These are phyloP conservation scores for Trichophyton schoenleinii DNA, from an alignment of 2,329 filamentous ascomycete genomes.

Conservation along the genomic window DNA sequence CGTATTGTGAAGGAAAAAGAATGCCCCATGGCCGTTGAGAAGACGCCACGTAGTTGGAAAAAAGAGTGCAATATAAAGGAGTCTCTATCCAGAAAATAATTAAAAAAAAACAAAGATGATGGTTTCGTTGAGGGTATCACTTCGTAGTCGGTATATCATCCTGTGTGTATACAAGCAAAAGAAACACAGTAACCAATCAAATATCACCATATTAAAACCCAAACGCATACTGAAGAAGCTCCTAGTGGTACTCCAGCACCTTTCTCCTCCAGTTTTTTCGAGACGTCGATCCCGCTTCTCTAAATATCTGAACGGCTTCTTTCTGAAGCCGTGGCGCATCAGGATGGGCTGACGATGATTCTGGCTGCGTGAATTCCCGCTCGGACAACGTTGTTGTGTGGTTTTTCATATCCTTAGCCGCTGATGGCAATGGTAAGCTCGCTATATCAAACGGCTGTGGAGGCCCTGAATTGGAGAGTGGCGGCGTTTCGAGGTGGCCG, in stretches of 20 bases:
- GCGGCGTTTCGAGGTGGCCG: background rate
- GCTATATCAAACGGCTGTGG: background rate
- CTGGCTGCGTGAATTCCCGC: background rate
- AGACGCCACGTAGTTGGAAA: too few species aligned
- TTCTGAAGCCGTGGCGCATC: slow-evolving; percentile 13
- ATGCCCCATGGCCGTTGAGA: too few species aligned
- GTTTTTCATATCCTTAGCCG: background rate
- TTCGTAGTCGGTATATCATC: background rate
- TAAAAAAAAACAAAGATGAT: background rate
- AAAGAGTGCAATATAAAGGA: too few species aligned
- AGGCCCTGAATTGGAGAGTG: background rate
- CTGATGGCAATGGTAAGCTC: background rate
- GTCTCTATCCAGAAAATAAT: background rate
- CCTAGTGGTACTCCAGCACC: slow-evolving; percentile 26
- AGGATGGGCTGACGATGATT: background rate
- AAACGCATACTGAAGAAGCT: background rate
- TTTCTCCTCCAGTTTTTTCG: slow-evolving; percentile 24
- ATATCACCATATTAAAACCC: background rate
- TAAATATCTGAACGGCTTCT: slow-evolving; percentile 23
- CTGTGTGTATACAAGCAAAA: background rate
- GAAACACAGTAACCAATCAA: background rate
- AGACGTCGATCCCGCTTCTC: slow-evolving; percentile 16
- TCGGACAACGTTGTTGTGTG: background rate
- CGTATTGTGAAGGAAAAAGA: too few species aligned
- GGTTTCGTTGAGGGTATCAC: slow-evolving; percentile 3